phyloP scores from a whole-genome alignment of 2,329 filamentous ascomycete species.

The Alternaria postmessia region DNA sequence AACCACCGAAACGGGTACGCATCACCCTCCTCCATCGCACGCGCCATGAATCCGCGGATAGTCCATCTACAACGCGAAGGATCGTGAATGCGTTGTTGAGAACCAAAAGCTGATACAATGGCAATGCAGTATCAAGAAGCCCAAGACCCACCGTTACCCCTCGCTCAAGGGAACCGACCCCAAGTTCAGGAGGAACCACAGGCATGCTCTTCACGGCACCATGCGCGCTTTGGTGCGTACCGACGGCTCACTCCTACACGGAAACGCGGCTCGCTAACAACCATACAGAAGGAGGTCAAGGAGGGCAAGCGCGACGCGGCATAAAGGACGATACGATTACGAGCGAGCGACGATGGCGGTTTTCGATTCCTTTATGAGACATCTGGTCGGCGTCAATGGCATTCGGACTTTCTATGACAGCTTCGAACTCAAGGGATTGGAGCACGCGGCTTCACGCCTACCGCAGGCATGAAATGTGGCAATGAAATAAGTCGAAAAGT shows the following conservation, averaged over 20 bases:
- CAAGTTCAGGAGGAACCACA: conserved; percentile 99
- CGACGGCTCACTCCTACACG: not conserved
- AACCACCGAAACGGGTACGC: conserved; percentile 98
- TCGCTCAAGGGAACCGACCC: conserved; percentile 98
- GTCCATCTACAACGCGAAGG: not conserved
- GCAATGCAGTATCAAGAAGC: conserved; percentile 93
- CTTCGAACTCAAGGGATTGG: conserved; percentile 47
- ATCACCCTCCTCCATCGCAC: conserved; percentile 20
- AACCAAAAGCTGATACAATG: conserved; percentile 28
- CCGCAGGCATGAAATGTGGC: conserved; percentile 48
- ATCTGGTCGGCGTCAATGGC: conserved; percentile 54
- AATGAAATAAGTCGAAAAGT: conserved; percentile 51
- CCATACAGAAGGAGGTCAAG: conserved; percentile 88
- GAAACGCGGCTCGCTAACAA: conserved; percentile 33
- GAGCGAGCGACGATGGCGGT: conserved; percentile 46
- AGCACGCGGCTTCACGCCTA: conserved; percentile 39
- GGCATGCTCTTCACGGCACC: conserved; percentile 99
- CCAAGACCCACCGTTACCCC: conserved; percentile 98
- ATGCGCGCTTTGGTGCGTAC: conserved; percentile 91
- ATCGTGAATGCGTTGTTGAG: conserved; percentile 7
- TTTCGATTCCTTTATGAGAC: conserved; percentile 51
- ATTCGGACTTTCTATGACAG: conserved; percentile 51
- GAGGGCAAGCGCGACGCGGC: conserved; percentile 92
- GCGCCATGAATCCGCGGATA: conserved; percentile 15
- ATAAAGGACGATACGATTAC: conserved; percentile 60